Evolutionary conservation across 192 early-diverging fungal genomes (phyloP), one percentile per base, ranked within the genome.

Genomic region (Podila epigama): DNA sequence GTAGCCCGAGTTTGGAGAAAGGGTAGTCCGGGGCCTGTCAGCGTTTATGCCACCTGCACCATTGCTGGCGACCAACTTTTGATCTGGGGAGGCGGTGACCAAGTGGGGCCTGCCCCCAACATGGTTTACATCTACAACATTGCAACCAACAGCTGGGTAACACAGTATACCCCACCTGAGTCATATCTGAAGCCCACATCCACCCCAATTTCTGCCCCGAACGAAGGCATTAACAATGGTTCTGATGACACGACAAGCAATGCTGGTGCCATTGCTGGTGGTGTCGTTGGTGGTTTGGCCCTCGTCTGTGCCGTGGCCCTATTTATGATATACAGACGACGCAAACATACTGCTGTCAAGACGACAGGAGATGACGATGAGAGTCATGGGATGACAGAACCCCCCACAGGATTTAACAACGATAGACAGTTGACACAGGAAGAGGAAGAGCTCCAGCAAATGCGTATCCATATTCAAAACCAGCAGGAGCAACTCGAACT

Each of bases 181-280:
- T 63, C 66, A 2, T 70, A 70, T 28, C 10, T 69, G 4, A 25
- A 33, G 15, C 37, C 31, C 28, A 61, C 31, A 2, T 5, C 54
- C 2, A 11, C 31, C 2, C 27, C 53, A 0, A n/a, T n/a, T n/a
- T n/a, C n/a, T n/a, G 25, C 35, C 18, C 33, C n/a, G n/a, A 31
- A 3, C 1, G 12, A 33, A 25, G 20, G 16, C 12, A 29, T 22
- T 34, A 58, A 8, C 22, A 35, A 20, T 8, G 33, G 29, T 5
- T 20, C 16, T 2, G 28, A 15, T 25, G 56, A 41, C 39, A 25
- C 50, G 34, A 52, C 66, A 13, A 18, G 25, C 16, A 60, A 55
- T 32, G 60, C 60, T 28, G 73, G 73, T n/a, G 61, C 51, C 8
- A 77, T 77, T 59, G 66, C 66, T 18, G 73, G 60, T 51, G 66